Evolutionary conservation across 768 basidiomycete genomes (phyloP).

Genomic region (Suillus ampliporus): DNA sequence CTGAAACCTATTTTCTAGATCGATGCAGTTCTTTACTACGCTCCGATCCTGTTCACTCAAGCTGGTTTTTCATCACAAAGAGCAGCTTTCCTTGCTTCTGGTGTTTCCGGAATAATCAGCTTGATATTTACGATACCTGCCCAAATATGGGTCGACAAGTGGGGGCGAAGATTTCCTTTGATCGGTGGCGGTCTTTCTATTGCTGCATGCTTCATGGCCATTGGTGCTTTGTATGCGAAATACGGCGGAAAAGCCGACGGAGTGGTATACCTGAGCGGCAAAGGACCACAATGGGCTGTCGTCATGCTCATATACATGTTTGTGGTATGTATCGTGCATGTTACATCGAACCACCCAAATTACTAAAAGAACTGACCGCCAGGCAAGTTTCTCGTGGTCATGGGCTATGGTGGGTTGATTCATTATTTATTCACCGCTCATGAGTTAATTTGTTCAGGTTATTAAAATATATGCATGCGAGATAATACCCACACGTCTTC

Average conservation of each 20-base stretch:
- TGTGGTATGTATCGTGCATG: constrained; percentile 31
- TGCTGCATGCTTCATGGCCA: constrained; percentile 43
- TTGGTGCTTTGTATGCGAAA: constrained; percentile 50
- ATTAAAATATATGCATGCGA: constrained; percentile 49
- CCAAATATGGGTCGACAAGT: constrained; percentile 47
- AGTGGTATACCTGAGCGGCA: constrained; percentile 28
- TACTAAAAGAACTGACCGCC: not conserved
- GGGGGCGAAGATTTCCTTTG: constrained; percentile 41
- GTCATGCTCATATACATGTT: constrained; percentile 55
- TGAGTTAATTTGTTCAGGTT: constrained; percentile 24
- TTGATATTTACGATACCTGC: constrained; percentile 44
- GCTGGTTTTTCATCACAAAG: constrained; percentile 53
- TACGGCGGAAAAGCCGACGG: constrained; percentile 38
- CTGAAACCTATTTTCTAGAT: constrained; percentile 21
- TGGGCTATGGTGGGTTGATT: not conserved
- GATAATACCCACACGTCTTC: constrained; percentile 53
- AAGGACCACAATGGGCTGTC: constrained; percentile 40
- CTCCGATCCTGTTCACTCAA: constrained; percentile 54
- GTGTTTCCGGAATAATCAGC: constrained; percentile 52
- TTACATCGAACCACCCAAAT: not conserved
- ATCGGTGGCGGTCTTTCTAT: constrained; percentile 50
- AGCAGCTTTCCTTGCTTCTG: constrained; percentile 57
- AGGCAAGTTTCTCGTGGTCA: constrained; percentile 5
- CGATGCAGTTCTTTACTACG: constrained; percentile 42
- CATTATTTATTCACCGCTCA: not conserved